Evolutionary conservation across 108 stramenopile species (phyloP), one percentile per base, ranked within the genome.

Genomic region (Conticribra weissflogii): DNA sequence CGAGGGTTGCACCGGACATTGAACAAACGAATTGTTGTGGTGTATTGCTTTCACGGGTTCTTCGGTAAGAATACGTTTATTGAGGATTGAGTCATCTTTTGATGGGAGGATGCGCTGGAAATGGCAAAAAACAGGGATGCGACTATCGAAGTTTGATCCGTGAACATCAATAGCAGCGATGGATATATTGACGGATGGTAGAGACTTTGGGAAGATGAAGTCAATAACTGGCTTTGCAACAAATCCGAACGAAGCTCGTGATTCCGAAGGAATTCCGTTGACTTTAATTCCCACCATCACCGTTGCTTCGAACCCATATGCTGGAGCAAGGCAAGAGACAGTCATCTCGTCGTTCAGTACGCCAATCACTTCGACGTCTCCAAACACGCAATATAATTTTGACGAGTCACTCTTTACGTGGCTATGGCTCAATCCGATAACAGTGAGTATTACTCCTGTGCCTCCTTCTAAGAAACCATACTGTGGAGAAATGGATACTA

Each of bases 201-300:
- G 49, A 4, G 63, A 64, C 25, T 23, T 33, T n/a, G 63, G 63
- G 24, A 23, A 34, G 50, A 64, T 25, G 3, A 48, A 49, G 7
- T 3, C 7, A n/a, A 64, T 23, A 9, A 18, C 17, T n/a, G 48
- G 46, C 5, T 64, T 48, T 64, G 48, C 4, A 12, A 32, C 3
- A 21, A 49, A 64, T 22, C 4, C 14, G 30, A 30, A 64, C 17
- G 63, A 32, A 2, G 63, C 63, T 3, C 48, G 14, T 36, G 63
- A 64, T 23, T 64, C 63, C 17, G 46, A 19, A 29, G 17, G 33
- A 49, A 48, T 25, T 46, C 50, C 47, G n/a, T 48, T 48, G n/a
- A 49, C 25, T 51, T 64, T 64, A 21, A 64, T 18, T 12, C 49
- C 63, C 7, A 64, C 63, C 47, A 33, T 51, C 12, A 64, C 63